Evolutionary conservation across 2,329 filamentous ascomycete species (phyloP).

Genomic region (Trichoderma polysporum): DNA sequence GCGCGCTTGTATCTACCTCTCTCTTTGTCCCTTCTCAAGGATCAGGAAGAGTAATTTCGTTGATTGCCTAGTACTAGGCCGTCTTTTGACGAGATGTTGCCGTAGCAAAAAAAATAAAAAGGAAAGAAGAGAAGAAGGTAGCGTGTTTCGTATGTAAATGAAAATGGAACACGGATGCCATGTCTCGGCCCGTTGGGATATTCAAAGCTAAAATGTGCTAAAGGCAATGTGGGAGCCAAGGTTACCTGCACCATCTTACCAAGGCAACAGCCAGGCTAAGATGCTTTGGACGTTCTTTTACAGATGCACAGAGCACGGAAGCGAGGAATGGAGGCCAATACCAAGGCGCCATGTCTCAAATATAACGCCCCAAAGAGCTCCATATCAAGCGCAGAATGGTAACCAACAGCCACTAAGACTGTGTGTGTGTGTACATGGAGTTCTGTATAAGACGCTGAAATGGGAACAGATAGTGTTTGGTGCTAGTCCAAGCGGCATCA

Average conservation of each 20-base stretch:
- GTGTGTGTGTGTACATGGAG: neutral
- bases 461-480: neutral
- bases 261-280: neutral
- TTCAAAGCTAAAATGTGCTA: neutral
- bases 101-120: neutral
- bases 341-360: neutral
- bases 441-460: neutral
- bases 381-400: neutral
- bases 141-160: slow-evolving; percentile 16
- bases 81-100: neutral
- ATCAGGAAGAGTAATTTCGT: neutral
- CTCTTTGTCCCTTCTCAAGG: neutral
- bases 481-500: neutral
- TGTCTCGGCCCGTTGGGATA: slow-evolving; percentile 17
- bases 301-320: neutral
- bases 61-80: neutral
- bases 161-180: slow-evolving; percentile 19
- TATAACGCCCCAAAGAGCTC: neutral
- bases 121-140: neutral
- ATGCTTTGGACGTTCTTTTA: neutral
- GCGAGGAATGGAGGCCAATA: slow-evolving; percentile 5
- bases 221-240: neutral
- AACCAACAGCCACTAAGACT: neutral
- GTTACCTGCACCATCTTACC: neutral
- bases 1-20: neutral